Evolutionary conservation across 2,329 filamentous ascomycete species (phyloP).

Genomic region (Drechslerella coelobrocha): DNA sequence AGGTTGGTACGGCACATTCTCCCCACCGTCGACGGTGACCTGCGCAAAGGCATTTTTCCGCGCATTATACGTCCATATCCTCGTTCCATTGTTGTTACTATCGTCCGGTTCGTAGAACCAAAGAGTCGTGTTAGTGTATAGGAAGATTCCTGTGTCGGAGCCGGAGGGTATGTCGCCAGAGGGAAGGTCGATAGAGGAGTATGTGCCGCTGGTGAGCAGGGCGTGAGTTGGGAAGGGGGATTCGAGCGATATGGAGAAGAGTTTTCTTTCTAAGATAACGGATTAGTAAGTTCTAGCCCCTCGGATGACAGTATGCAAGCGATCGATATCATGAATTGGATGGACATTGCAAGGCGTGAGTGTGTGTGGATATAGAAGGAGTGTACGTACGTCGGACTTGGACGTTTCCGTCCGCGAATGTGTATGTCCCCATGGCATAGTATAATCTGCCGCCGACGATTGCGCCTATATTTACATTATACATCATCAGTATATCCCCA

Average conservation of each 20-base stretch:
- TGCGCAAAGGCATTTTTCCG: constrained; percentile 20
- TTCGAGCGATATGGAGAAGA: constrained; percentile 33
- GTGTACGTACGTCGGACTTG: constrained; percentile 29
- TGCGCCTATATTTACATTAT: constrained; percentile 18
- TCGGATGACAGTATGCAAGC: too few relatives aligned
- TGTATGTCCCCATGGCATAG: constrained; percentile 35
- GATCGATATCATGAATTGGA: constrained; percentile 4
- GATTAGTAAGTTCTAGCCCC: too few relatives aligned
- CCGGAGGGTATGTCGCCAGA: not conserved
- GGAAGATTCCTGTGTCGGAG: constrained; percentile 29
- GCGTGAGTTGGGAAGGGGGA: constrained; percentile 21
- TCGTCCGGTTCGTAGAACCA: constrained; percentile 39
- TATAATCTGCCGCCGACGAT: constrained; percentile 39
- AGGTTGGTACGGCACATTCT: constrained; percentile 31
- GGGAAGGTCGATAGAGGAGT: constrained; percentile 26
- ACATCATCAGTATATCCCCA: too few relatives aligned
- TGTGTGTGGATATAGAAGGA: not conserved
- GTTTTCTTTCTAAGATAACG: constrained; percentile 21
- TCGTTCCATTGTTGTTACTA: constrained; percentile 8
- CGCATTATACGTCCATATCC: constrained; percentile 41
- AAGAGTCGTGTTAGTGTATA: constrained; percentile 47
- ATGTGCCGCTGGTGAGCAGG: constrained; percentile 14
- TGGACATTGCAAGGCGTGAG: not conserved
- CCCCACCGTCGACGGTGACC: constrained; percentile 11
- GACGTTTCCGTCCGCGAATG: constrained; percentile 35